These are phyloP conservation scores for Acmispon strigosus DNA, from an alignment of 306 rosid species.

Conservation along the genomic window DNA sequence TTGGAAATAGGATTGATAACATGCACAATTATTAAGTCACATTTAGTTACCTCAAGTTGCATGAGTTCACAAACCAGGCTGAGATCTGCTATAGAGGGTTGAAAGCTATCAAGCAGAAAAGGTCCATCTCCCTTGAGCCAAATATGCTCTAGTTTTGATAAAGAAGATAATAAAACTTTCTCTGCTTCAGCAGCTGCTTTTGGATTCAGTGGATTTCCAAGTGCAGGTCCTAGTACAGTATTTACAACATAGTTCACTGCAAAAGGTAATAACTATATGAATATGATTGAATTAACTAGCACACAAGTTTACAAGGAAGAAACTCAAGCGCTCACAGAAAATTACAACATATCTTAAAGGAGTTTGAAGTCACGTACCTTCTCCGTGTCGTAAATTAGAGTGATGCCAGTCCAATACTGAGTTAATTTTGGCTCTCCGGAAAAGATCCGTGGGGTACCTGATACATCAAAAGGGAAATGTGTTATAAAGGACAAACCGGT, in stretches of 20 bases:
- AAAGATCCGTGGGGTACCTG: constrained; percentile 79
- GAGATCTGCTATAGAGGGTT: constrained; percentile 79
- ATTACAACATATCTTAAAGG: neutral
- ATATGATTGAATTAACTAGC: neutral
- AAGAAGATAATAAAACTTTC: constrained; percentile 47
- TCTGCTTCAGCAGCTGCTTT: constrained; percentile 67
- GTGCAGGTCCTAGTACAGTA: constrained; percentile 58
- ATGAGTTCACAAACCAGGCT: constrained; percentile 74
- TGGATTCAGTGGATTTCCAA: constrained; percentile 45
- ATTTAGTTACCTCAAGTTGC: constrained; percentile 73
- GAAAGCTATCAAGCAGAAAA: constrained; percentile 56
- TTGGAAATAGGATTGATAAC: neutral
- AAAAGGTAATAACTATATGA: neutral
- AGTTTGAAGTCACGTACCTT: constrained; percentile 37
- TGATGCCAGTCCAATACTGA: constrained; percentile 94
- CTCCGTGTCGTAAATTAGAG: constrained; percentile 68
- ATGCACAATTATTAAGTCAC: neutral
- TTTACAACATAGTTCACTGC: constrained; percentile 45
- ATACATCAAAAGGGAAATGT: constrained; percentile 11
- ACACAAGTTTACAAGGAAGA: neutral
- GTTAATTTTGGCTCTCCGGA: constrained; percentile 61
- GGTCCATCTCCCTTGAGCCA: constrained; percentile 69
- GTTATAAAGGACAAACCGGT: neutral
- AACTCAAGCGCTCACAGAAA: neutral
- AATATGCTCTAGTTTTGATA: constrained; percentile 58